Base-by-base conservation (phyloP, 768 basidiomycete genomes). In the Suillus brevipes region DNA sequence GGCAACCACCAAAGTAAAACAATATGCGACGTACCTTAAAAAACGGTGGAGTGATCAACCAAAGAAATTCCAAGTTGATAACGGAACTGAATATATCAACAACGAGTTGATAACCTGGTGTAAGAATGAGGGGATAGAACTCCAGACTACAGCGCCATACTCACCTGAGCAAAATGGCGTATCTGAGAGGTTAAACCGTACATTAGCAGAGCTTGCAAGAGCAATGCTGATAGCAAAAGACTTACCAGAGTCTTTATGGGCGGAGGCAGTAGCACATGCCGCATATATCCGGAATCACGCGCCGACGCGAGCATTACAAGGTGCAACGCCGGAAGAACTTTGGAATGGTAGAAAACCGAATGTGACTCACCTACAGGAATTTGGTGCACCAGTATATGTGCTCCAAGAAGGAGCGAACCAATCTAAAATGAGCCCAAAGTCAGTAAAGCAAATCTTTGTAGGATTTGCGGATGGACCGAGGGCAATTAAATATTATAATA, bases 131-230 rank as follows among this genome's bases (percentile, higher is more conserved):
- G 78, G 80, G 0, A 78, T 79, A 7, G 69, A 69, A 0, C 64
- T 79, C 0, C 72, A 81, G 18, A 69, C 67, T 0, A 78, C 74
- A 0, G 73, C 73, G 5, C 80, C 78, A 2, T 79, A 82, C 38
- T 75, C 77, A 8, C 78, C 78, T 0, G 67, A 75, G 0, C 78
- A 81, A 34, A 82, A 82, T 64, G 77, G 74, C 8, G 61, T 73
- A n/a, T 75, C 81, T 0, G 80, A 85, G 43, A 56, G 73, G 0
- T 72, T 74, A n/a, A 82, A 82, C 59, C 38, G 69, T 4, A 81
- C 76, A 0, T 42, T 78, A 0, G 28, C 78, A 0, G 73, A 80
- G 53, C 49, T 79, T 2, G 71, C 66, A 1, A 34, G 68, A 0
- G 69, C 77, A 0, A 82, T 82, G 78, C 5, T 82, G 34, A 68